These are phyloP conservation scores for Vanrija pseudolonga DNA, from an alignment of 1,284 basidiomycete genomes.

Conservation along the genomic window DNA sequence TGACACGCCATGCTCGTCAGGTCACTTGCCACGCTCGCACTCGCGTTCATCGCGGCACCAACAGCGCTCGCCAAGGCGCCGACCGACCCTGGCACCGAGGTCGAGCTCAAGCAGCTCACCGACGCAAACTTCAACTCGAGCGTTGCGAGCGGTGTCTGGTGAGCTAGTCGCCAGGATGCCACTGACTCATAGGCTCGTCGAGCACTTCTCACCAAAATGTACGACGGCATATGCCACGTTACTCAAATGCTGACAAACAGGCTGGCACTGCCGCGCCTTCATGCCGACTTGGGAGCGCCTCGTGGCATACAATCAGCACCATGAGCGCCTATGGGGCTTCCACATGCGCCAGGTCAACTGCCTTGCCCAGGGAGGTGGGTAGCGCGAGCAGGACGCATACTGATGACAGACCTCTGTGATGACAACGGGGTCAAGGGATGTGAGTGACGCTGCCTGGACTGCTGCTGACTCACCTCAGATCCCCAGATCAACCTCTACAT, in stretches of 20 bases:
- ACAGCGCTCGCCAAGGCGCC: neutral
- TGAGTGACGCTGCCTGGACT: conserved; percentile 22
- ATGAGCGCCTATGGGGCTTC: conserved; percentile 58
- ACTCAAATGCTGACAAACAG: conserved; percentile 19
- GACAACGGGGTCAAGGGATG: conserved; percentile 65
- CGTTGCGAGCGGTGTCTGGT: conserved; percentile 66
- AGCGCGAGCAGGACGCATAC: neutral
- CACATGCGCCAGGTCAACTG: conserved; percentile 84
- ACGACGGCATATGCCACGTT: conserved; percentile 13
- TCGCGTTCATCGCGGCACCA: neutral
- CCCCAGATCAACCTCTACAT: conserved; percentile 69
- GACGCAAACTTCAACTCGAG: conserved; percentile 63
- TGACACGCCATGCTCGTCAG: neutral
- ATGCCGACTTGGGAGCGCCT: conserved; percentile 78
- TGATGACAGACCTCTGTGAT: conserved; percentile 66
- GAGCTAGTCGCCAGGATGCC: conserved; percentile 19
- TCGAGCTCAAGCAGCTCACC: conserved; percentile 53
- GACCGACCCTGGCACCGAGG: conserved; percentile 15
- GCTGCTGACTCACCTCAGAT: conserved; percentile 44
- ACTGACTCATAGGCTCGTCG: conserved; percentile 44
- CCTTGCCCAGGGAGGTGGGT: conserved; percentile 71
- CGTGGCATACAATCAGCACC: conserved; percentile 56
- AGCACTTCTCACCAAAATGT: conserved; percentile 50
- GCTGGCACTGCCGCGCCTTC: conserved; percentile 47
- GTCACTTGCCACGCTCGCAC: neutral